Base-by-base conservation (phyloP, 352 stramenopile genomes). In the Pythium oligandrum region DNA sequence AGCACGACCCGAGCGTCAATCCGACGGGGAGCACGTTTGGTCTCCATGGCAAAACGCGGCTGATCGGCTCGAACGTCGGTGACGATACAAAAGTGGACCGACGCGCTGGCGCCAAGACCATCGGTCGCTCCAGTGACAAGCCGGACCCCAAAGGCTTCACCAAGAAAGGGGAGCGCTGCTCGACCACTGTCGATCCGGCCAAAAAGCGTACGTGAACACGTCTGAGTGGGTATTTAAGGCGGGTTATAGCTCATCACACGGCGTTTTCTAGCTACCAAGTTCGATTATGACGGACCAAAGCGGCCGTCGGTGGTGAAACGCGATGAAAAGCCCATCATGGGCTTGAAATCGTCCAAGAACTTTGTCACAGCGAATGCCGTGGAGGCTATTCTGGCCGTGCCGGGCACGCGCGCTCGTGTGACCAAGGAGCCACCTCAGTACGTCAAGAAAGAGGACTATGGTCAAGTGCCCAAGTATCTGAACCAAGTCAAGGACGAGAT, bases 291-390 rank as follows among this genome's bases (percentile, higher is more conserved):
- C 1, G 78, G 80, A 7, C 40, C 68, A 3, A 70, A 80, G 17
- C 93, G 91, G 48, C 66, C 87, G 3, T 32, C 71, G 0, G 71
- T 98, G 10, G 91, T 96, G 34, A 85, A 75, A 42, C 70, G 73
- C 9, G 72, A 94, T 38, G 92, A 98, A 35, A 94, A 90, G 53
- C 90, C 93, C 1, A 88, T 97, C 44, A 90, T 96, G 74, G 93
- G 91, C 0, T 68, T 98, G 44, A 95, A 92, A 44, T 95, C 88
- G 1, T 78, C 76, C 49, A 98, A 97, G 68, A 97, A 98, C 55
- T 98, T 92, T 54, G 70, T 98, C 36, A 95, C 86, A 12, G 81
- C 88, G 3, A 98, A 98, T 75, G 92, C 93, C 6, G 83, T 97
- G 3, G 90, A 98, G 66, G 81, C 75, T 1, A 98, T 98, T 53